Percentiles rank a stretch among this genome's conserved stretches.
Conservation (phyloP, 805 yeast species). For the Metschnikowia corniflorae region DNA sequence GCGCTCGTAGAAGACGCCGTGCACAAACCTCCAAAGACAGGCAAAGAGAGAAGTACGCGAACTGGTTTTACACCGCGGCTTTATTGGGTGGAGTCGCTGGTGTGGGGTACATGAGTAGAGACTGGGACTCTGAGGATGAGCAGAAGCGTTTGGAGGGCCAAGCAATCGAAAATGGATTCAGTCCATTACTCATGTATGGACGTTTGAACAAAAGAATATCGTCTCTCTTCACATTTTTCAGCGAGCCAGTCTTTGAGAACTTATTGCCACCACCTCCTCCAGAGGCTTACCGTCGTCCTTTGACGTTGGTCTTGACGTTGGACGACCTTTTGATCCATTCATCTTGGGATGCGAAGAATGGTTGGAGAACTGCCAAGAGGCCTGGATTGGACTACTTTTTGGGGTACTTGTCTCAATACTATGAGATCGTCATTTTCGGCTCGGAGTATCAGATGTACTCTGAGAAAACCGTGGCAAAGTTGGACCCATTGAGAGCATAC, state of each 20-base stretch:
- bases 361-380: constrained; percentile 99
- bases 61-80: constrained; percentile 60
- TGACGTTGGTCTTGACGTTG: constrained; percentile 82
- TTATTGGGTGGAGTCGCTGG: constrained; percentile 54
- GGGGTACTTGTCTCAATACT: constrained; percentile 91
- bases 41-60: constrained; percentile 80
- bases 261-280: constrained; percentile 91
- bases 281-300: constrained; percentile 87
- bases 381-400: constrained; percentile 97
- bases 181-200: constrained; percentile 59
- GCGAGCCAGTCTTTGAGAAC: constrained; percentile 91
- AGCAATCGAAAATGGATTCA: constrained; percentile 61
- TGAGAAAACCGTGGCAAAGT: constrained; percentile 77
- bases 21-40: constrained; percentile 65
- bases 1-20: constrained; percentile 33
- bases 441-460: constrained; percentile 82
- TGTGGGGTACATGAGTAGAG: constrained; percentile 66
- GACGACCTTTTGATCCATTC: constrained; percentile 91
- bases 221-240: constrained; percentile 75
- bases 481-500: constrained; percentile 91
- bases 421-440: constrained; percentile 90
- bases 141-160: constrained; percentile 47
- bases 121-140: constrained; percentile 81
- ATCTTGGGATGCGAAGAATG: constrained; percentile 85
- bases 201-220: constrained; percentile 70